Evolutionary conservation across 495 filamentous ascomycete genomes (phyloP), one percentile per base, ranked within the genome.

Genomic region (Aspergillus panamensis): DNA sequence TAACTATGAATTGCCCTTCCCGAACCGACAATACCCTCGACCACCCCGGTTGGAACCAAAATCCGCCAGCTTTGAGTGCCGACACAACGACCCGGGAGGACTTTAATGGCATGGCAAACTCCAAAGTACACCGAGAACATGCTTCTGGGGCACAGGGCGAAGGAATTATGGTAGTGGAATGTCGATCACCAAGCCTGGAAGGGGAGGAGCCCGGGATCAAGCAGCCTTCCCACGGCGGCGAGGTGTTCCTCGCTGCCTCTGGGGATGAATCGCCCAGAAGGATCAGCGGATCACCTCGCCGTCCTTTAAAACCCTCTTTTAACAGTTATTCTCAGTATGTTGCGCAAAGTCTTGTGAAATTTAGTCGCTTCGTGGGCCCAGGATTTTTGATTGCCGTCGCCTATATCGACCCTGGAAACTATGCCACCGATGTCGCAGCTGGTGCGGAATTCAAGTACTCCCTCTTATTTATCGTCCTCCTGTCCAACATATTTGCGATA

Each of bases 401-500:
- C 17, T 84, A 87, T 73, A 90, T 93, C 62, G 89, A 93, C 59
- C 89, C 89, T 8, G 89, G 89, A 51, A 95, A 95, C 70, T 93
- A 93, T 70, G 82, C 90, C 4, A 93, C 90, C 30, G 90, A 92
- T 71, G 87, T 92, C 51, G 82, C 87, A 32, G 90, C 86, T 40
- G 87, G 87, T 58, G 84, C 86, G 32, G 70, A 78, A 13, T 87
- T 79, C 57, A 77, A 77, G 53, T 90, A 85, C 62, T 82, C 80
- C 29, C 77, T 92, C 10, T 82, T 95, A 14, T 93, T 94, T 71
- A 84, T 94, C 51, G 83, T 94, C 48, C 78, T 95, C 32, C 73
- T 93, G 68, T 90, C 89, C 53, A 95, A 95, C 61, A 67, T 94
- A 48, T 90, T 94, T 66, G 90, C 90, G 45, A 89, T 95, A 48